A percentile compares a stretch with the other conserved stretches of the same genome.
phyloP scores from a whole-genome alignment of 495 filamentous ascomycete species.

The Penicillium roqueforti region DNA sequence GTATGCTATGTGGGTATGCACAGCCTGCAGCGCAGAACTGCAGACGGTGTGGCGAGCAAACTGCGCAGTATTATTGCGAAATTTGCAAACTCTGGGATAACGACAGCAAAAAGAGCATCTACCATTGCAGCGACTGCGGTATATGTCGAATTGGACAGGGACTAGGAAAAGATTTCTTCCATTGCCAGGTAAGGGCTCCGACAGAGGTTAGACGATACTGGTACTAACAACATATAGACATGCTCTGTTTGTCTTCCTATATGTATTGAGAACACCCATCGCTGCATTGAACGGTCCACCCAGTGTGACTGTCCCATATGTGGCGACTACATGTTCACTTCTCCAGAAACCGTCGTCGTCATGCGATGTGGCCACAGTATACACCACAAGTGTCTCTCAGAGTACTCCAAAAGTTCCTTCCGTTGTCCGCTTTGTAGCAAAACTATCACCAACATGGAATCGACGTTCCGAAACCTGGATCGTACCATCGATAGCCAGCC shows the following conservation, averaged over 20 bases:
- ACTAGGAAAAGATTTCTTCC: constrained; percentile 92
- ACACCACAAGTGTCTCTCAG: constrained; percentile 77
- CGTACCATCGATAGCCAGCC: constrained; percentile 81
- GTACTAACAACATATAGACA: constrained; percentile 51
- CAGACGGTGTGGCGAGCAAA: constrained; percentile 65
- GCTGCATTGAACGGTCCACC: constrained; percentile 88
- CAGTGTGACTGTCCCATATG: constrained; percentile 99
- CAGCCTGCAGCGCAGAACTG: constrained; percentile 80
- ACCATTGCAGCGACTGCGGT: constrained; percentile 95
- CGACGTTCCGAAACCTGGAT: constrained; percentile 86
- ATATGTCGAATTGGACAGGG: constrained; percentile 91
- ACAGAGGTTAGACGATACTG: not conserved
- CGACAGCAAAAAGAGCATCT: constrained; percentile 84
- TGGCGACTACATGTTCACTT: constrained; percentile 96
- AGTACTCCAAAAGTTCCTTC: constrained; percentile 82
- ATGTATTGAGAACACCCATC: constrained; percentile 71
- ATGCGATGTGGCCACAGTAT: constrained; percentile 97
- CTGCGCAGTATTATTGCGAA: constrained; percentile 90
- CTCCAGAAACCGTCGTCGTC: constrained; percentile 80
- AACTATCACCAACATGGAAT: constrained; percentile 94
- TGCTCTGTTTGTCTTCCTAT: constrained; percentile 91
- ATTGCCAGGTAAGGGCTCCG: constrained; percentile 77
- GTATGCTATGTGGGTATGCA: constrained; percentile 88
- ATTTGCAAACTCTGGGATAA: constrained; percentile 98
- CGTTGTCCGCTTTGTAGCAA: constrained; percentile 93